Conservation (phyloP, 805 yeast species). For the Metschnikowia kofuensis region DNA sequence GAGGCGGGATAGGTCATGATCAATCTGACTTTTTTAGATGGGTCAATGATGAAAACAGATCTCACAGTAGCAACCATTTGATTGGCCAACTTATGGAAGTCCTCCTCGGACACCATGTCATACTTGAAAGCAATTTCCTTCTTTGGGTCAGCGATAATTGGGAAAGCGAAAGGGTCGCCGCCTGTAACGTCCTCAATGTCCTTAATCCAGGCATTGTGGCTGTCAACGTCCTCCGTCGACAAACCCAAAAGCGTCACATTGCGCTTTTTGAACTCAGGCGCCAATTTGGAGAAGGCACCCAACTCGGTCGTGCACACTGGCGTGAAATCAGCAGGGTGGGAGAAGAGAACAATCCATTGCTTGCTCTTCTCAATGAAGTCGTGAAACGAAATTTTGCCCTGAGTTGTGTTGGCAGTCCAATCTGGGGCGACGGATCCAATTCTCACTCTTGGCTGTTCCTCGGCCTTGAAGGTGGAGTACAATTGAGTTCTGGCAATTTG, state of each 20-base stretch:
- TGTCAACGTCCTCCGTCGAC: constrained; percentile 59
- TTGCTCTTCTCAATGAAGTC: constrained; percentile 52
- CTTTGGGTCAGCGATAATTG: constrained; percentile 65
- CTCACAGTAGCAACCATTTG: constrained; percentile 67
- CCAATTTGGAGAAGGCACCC: constrained; percentile 70
- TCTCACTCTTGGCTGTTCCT: constrained; percentile 43
- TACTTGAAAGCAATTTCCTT: constrained; percentile 58
- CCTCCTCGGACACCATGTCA: constrained; percentile 72
- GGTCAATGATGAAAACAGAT: constrained; percentile 71
- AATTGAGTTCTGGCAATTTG: constrained; percentile 12
- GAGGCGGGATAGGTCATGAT: constrained; percentile 70
- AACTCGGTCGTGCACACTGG: constrained; percentile 79
- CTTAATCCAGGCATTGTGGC: constrained; percentile 66
- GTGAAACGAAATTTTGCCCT: constrained; percentile 62
- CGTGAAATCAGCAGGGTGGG: constrained; percentile 77
- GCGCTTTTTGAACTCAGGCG: constrained; percentile 65
- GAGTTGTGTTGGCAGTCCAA: constrained; percentile 60
- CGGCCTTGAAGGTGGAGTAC: constrained; percentile 29
- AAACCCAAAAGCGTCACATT: constrained; percentile 66
- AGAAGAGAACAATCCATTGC: constrained; percentile 62
- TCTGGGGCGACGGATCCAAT: constrained; percentile 69
- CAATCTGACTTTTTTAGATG: constrained; percentile 59
- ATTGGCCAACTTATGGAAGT: constrained; percentile 61
- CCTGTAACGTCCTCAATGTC: constrained; percentile 62
- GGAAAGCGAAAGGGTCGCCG: constrained; percentile 57